Conservation (phyloP, 768 basidiomycete species). For the Phylloporus sp. region DNA sequence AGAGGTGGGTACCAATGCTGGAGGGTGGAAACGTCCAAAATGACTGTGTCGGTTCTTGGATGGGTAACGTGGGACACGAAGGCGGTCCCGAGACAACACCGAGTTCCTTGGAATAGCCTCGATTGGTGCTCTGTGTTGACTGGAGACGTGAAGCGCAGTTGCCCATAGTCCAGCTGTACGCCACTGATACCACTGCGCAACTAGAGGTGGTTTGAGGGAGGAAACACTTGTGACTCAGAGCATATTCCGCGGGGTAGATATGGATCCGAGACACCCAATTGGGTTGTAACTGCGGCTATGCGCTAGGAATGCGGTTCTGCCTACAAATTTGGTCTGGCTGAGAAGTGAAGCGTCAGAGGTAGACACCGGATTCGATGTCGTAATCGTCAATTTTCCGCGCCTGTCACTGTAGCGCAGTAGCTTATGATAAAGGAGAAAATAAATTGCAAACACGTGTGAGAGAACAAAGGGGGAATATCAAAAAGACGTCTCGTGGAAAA, state of each 20-base stretch:
- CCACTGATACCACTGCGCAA: neutral
- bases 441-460: constrained; percentile 7
- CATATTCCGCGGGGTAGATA: constrained; percentile 17
- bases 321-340: neutral
- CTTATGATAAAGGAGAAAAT: constrained; percentile 16
- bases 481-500: constrained; percentile 28
- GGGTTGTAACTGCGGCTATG: constrained; percentile 1
- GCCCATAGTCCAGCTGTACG: constrained; percentile 18
- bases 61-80: constrained; percentile 44
- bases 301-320: neutral
- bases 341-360: neutral
- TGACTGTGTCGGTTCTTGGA: constrained; percentile 48
- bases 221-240: neutral
- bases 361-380: constrained; percentile 4
- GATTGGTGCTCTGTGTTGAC: neutral
- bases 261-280: constrained; percentile 9
- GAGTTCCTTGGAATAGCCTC: constrained; percentile 3
- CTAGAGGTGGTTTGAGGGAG: neutral
- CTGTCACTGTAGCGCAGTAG: too few relatives aligned
- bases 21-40: constrained; percentile 64
- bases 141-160: constrained; percentile 20
- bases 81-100: neutral
- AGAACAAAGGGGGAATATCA: constrained; percentile 8
- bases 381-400: constrained; percentile 7
- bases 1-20: constrained; percentile 35